These are phyloP conservation scores for Psilocybe azurescens DNA, from an alignment of 768 basidiomycete species.

Conservation along the genomic window DNA sequence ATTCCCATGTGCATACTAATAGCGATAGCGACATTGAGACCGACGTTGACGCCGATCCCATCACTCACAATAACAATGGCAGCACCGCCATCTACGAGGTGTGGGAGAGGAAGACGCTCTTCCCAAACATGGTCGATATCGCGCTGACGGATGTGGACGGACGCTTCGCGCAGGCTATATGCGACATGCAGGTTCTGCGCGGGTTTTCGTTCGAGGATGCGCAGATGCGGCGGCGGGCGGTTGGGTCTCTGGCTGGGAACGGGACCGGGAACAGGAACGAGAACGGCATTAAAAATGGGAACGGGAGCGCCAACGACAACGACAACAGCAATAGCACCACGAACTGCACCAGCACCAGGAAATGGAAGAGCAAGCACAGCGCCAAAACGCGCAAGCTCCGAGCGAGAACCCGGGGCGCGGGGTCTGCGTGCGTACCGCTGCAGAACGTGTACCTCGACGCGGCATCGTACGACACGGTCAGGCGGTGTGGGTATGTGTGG, in stretches of 20 bases:
- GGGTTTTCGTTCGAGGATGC: neutral
- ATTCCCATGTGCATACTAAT: no score
- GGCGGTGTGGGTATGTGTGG: neutral
- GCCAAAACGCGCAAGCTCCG: neutral
- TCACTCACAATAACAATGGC: neutral
- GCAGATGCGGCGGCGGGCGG: no score
- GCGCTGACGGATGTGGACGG: slow-evolving; percentile 5
- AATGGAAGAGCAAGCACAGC: neutral
- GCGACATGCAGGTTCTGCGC: neutral
- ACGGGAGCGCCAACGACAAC: no score
- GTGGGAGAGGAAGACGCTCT: neutral
- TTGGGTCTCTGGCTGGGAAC: neutral
- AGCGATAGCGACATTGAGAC: no score
- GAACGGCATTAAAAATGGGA: neutral
- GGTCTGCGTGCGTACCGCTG: neutral
- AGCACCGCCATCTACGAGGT: neutral
- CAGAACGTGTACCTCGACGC: neutral
- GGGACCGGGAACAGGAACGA: neutral
- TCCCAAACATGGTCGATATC: slow-evolving; percentile 6
- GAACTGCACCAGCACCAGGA: neutral
- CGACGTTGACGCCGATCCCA: no score
- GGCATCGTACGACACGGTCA: neutral
- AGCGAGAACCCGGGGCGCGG: neutral
- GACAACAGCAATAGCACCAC: no score
- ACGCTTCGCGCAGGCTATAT: neutral